A percentile compares a stretch with the other conserved stretches of the same genome.
Conservation (phyloP, 176 grass and related monocot genomes). For the Miscanthus lutarioriparius region DNA sequence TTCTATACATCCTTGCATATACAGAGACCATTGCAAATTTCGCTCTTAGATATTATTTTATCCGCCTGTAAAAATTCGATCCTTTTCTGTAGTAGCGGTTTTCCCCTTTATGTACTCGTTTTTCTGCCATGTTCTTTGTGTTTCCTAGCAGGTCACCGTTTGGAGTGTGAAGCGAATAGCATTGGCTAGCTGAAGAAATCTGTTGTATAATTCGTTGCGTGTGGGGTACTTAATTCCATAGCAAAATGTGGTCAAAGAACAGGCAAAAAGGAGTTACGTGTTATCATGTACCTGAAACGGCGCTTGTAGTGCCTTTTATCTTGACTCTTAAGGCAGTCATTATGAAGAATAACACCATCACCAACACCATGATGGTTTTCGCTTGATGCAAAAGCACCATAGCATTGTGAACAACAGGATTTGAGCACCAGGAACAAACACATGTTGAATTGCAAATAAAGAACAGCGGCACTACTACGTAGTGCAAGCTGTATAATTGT, state of each 20-base stretch:
- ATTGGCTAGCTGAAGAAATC: neutral
- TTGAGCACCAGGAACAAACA: conserved; percentile 27
- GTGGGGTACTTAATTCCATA: neutral
- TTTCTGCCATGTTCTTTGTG: neutral
- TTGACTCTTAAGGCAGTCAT: conserved; percentile 27
- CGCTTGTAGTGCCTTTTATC: conserved; percentile 34
- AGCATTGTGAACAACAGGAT: conserved; percentile 7
- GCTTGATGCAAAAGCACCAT: neutral
- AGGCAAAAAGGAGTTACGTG: neutral
- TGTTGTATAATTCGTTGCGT: neutral
- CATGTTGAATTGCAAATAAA: conserved; percentile 15
- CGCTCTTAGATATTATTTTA: neutral
- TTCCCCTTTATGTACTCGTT: neutral
- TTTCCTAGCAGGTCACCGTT: neutral
- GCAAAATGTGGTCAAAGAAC: conserved; percentile 25
- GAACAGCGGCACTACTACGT: neutral
- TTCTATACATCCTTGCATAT: neutral
- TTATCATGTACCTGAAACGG: conserved; percentile 5
- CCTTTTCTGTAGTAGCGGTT: neutral
- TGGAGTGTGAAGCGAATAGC: conserved; percentile 17
- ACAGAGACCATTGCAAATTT: neutral
- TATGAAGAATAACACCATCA: neutral
- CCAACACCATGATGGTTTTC: conserved; percentile 27
- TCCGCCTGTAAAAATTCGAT: neutral
- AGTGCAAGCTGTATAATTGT: conserved; percentile 21